phyloP scores from a whole-genome alignment of 2,329 filamentous ascomycete species.

The Aureobasidium melanogenum region DNA sequence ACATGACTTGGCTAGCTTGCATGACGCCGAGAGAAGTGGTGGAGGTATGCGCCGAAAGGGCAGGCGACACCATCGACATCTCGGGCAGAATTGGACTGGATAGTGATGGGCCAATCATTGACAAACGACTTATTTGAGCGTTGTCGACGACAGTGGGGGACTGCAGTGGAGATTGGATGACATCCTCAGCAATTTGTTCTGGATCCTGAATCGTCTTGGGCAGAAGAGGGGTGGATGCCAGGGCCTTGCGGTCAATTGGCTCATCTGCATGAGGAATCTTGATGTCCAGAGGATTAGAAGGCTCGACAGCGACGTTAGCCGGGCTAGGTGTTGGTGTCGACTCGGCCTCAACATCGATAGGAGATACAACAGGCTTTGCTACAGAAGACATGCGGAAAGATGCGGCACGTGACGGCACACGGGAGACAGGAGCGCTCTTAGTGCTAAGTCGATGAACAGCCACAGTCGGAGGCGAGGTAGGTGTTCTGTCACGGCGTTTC shows the following conservation, averaged over 20 bases:
- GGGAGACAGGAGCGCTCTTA: slow-evolving; percentile 27
- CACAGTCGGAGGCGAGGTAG: background rate
- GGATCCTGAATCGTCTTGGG: slow-evolving; percentile 65
- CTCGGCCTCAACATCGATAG: slow-evolving; percentile 20
- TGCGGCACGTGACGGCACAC: slow-evolving; percentile 42
- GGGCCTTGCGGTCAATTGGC: slow-evolving; percentile 44
- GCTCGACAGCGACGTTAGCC: slow-evolving; percentile 16
- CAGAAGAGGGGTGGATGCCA: slow-evolving; percentile 74
- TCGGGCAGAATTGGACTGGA: slow-evolving; percentile 40
- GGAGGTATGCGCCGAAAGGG: slow-evolving; percentile 69
- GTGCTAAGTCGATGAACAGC: slow-evolving; percentile 14
- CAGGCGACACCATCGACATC: slow-evolving; percentile 50
- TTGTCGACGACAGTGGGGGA: slow-evolving; percentile 69
- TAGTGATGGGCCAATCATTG: background rate
- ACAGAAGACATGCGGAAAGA: slow-evolving; percentile 75
- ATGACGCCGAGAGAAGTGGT: slow-evolving; percentile 60
- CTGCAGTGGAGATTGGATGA: slow-evolving; percentile 71
- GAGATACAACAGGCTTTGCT: slow-evolving; percentile 34
- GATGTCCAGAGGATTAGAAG: slow-evolving; percentile 17
- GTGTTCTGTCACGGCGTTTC: slow-evolving; percentile 31
- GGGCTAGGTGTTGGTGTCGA: slow-evolving; percentile 24
- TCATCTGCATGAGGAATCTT: slow-evolving; percentile 31
- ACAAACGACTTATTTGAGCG: slow-evolving; percentile 27
- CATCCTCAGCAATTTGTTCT: slow-evolving; percentile 40
- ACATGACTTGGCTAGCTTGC: slow-evolving; percentile 37